Evolutionary conservation across 179 eudicot genomes (phyloP).

Genomic region (Gypsophila paniculata): DNA sequence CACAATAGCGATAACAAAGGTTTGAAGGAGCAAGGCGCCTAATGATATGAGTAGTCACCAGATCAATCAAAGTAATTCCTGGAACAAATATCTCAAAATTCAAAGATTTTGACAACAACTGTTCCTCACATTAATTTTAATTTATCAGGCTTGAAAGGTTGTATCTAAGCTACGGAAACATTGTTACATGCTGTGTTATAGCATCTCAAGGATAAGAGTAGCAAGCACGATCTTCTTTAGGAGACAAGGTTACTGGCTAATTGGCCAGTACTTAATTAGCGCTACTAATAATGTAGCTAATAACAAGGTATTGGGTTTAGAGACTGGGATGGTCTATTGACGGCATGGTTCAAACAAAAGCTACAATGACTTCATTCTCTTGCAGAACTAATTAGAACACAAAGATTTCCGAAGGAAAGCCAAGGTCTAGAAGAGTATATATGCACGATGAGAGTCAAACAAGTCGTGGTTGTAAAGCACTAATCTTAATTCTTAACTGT

Average conservation of each 20-base stretch:
- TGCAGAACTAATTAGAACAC: neutral
- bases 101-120: neutral
- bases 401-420: neutral
- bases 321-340: neutral
- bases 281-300: too few species aligned
- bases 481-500: conserved; percentile 7
- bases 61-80: neutral
- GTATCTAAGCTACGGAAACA: neutral
- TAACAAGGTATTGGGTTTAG: too few species aligned
- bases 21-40: neutral
- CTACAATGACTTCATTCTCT: neutral
- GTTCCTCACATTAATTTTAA: neutral
- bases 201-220: neutral
- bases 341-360: neutral
- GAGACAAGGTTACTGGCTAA: neutral
- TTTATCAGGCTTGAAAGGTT: neutral
- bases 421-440: neutral
- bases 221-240: neutral
- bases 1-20: neutral
- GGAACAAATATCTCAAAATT: neutral
- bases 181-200: neutral
- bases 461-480: conserved; percentile 7
- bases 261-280: too few species aligned
- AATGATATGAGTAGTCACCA: neutral
- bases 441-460: neutral